Conservation (phyloP, 352 stramenopile species). For the Phytophthora sp. region DNA sequence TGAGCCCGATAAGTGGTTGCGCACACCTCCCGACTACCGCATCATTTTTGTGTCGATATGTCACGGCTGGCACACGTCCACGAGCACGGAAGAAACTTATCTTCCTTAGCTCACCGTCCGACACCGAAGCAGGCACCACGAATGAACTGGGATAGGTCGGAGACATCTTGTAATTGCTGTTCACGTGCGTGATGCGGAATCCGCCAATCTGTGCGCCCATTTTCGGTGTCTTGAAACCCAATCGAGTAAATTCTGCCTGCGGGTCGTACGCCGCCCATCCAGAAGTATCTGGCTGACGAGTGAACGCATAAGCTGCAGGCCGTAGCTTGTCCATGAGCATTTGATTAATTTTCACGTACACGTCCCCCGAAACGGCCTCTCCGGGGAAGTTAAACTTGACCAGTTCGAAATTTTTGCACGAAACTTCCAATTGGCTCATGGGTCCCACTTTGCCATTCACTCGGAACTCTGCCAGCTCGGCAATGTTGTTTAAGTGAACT, state of each 20-base stretch:
- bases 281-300: constrained; percentile 42
- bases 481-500: constrained; percentile 76
- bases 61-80: constrained; percentile 92
- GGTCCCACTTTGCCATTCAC: constrained; percentile 47
- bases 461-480: constrained; percentile 70
- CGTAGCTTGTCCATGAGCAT: constrained; percentile 55
- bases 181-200: constrained; percentile 72
- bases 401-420: constrained; percentile 89
- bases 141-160: constrained; percentile 86
- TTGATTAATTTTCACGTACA: constrained; percentile 76
- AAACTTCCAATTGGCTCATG: constrained; percentile 79
- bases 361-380: constrained; percentile 63
- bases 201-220: constrained; percentile 43
- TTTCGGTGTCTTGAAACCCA: constrained; percentile 61
- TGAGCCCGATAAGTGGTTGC: constrained; percentile 95
- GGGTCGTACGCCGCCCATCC: constrained; percentile 69
- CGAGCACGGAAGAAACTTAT: constrained; percentile 92
- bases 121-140: constrained; percentile 90
- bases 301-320: constrained; percentile 59
- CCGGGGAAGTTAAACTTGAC: constrained; percentile 79
- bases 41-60: constrained; percentile 91
- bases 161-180: constrained; percentile 82
- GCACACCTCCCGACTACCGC: constrained; percentile 93
- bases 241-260: constrained; percentile 60
- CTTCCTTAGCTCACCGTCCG: constrained; percentile 90